Percentiles rank a stretch among this genome's conserved stretches.
These are phyloP conservation scores for Lachnellula occidentalis DNA, from an alignment of 2,329 filamentous ascomycete species.

Conservation along the genomic window DNA sequence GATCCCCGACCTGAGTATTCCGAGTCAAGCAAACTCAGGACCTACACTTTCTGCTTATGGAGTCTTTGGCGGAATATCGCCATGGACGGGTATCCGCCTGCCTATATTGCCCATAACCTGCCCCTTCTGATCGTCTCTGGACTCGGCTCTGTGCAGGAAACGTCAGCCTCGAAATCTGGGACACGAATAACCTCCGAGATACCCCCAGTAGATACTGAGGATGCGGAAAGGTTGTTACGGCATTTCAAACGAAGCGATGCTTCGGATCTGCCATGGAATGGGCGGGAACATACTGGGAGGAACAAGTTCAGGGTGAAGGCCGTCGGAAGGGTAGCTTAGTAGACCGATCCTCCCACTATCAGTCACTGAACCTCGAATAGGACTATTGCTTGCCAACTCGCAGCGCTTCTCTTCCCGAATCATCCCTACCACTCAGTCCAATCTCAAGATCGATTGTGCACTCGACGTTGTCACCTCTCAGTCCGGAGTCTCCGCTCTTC, in stretches of 20 bases:
- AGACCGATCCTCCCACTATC: slow-evolving; percentile 18
- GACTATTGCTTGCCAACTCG: slow-evolving; percentile 50
- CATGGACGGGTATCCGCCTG: slow-evolving; percentile 76
- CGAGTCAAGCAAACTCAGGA: background rate
- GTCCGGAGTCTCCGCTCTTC: slow-evolving; percentile 74
- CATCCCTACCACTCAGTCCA: slow-evolving; percentile 37
- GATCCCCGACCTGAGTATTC: background rate
- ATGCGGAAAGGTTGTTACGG: slow-evolving; percentile 58
- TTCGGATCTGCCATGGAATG: slow-evolving; percentile 61
- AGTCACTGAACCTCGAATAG: slow-evolving; percentile 36
- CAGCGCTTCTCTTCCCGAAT: slow-evolving; percentile 47
- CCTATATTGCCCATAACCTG: slow-evolving; percentile 81
- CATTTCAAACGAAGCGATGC: slow-evolving; percentile 64
- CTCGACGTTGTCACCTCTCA: slow-evolving; percentile 86
- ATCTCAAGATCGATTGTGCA: slow-evolving; percentile 59
- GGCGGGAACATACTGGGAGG: slow-evolving; percentile 43
- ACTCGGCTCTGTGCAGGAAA: slow-evolving; percentile 46
- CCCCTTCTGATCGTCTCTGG: slow-evolving; percentile 81
- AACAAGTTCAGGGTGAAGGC: slow-evolving; percentile 63
- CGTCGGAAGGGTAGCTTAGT: slow-evolving; percentile 68
- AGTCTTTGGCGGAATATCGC: slow-evolving; percentile 18
- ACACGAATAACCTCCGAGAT: slow-evolving; percentile 65
- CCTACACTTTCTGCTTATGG: slow-evolving; percentile 21
- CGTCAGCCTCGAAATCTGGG: slow-evolving; percentile 34
- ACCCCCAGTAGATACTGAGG: slow-evolving; percentile 57